These are phyloP conservation scores for Naumovozyma castellii DNA, from an alignment of 805 yeast species.

Conservation along the genomic window DNA sequence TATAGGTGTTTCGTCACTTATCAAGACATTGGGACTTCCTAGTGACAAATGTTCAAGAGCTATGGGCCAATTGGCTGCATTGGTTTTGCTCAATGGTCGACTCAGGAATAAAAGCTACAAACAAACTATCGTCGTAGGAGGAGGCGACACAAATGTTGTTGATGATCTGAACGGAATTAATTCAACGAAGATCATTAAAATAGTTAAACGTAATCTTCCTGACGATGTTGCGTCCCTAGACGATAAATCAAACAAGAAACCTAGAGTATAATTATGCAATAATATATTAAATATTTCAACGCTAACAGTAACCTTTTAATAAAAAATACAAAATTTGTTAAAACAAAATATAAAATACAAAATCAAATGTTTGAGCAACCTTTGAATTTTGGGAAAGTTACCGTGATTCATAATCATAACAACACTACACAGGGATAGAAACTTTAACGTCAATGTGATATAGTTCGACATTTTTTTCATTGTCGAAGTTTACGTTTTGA, in stretches of 20 bases:
- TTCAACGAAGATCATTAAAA: slow-evolving; percentile 11
- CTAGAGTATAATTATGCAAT: slow-evolving; percentile 1
- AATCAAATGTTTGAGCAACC: background rate
- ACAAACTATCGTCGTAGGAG: slow-evolving; percentile 57
- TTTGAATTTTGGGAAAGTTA: background rate
- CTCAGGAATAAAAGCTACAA: slow-evolving; percentile 66
- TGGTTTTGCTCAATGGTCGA: slow-evolving; percentile 63
- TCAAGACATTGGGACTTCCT: slow-evolving; percentile 63
- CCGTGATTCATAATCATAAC: background rate
- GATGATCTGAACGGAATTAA: slow-evolving; percentile 14
- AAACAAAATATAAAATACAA: background rate
- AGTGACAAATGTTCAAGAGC: slow-evolving; percentile 50
- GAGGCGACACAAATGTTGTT: slow-evolving; percentile 30
- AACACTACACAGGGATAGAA: too few relatives aligned
- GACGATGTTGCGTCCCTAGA: background rate
- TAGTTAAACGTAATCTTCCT: slow-evolving; percentile 14
- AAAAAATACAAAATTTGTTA: too few relatives aligned
- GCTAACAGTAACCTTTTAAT: too few relatives aligned
- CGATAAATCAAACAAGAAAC: background rate
- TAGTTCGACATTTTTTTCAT: too few relatives aligned
- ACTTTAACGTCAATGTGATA: too few relatives aligned
- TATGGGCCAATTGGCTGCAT: slow-evolving; percentile 49
- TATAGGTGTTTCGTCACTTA: slow-evolving; percentile 57
- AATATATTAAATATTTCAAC: too few relatives aligned
- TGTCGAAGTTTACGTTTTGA: too few relatives aligned